Evolutionary conservation across 2,329 filamentous ascomycete genomes (phyloP).

Genomic region (Thelonectria rubi): DNA sequence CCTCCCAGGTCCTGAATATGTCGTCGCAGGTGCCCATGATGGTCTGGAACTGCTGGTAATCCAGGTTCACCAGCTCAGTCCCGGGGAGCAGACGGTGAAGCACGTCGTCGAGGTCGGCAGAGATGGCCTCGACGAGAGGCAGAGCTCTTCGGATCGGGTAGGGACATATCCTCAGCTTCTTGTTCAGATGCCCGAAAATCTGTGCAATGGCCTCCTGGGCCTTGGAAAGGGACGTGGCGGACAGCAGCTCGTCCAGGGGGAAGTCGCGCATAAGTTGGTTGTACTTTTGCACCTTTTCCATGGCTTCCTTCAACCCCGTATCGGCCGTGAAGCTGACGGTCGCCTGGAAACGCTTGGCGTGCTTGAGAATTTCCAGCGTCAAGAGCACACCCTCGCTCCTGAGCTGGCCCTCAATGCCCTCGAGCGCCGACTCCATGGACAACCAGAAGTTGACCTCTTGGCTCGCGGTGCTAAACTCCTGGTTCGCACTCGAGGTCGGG

Average conservation of each 20-base stretch:
- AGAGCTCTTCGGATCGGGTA: conserved; percentile 93
- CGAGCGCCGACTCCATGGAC: conserved; percentile 92
- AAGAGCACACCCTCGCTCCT: conserved; percentile 87
- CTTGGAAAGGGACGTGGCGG: conserved; percentile 87
- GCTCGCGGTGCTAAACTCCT: conserved; percentile 75
- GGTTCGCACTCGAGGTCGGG: conserved; percentile 67
- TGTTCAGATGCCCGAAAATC: conserved; percentile 95
- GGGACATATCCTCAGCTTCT: conserved; percentile 94
- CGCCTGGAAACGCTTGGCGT: conserved; percentile 97
- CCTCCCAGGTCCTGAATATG: conserved; percentile 94
- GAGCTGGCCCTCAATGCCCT: conserved; percentile 90
- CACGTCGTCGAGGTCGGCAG: conserved; percentile 86
- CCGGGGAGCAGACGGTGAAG: conserved; percentile 88
- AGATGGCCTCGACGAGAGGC: conserved; percentile 96
- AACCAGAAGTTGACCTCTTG: conserved; percentile 99
- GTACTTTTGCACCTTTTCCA: conserved; percentile 97
- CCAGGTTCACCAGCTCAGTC: conserved; percentile 87
- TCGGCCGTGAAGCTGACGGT: conserved; percentile 97
- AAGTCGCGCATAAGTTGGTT: conserved; percentile 99
- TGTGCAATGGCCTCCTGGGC: conserved; percentile 87
- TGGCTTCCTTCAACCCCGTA: conserved; percentile 94
- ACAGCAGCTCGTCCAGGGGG: conserved; percentile 91
- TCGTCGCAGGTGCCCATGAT: conserved; percentile 85
- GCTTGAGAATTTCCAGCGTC: conserved; percentile 93
- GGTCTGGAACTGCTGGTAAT: conserved; percentile 87